phyloP scores from a whole-genome alignment of 2,329 filamentous ascomycete genomes.

The Dendrostoma leiphaemia region DNA sequence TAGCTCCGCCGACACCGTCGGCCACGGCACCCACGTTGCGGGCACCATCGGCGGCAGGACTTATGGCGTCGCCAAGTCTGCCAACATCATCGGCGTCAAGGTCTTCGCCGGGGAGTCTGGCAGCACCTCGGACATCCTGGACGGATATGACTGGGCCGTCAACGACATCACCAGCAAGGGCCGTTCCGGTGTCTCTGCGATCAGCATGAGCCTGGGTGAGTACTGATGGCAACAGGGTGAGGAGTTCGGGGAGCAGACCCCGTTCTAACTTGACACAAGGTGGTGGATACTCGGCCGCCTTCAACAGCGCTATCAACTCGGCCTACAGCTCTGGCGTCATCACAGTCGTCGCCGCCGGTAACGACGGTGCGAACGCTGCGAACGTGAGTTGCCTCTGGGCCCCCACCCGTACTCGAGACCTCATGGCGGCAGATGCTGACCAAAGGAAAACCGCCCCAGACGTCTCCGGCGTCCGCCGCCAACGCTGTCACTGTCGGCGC shows the following conservation, averaged over 20 bases:
- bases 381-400: too few relatives aligned
- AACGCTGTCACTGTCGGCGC: conserved; percentile 42
- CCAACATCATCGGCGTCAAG: conserved; percentile 31
- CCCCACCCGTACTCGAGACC: too few relatives aligned
- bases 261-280: not conserved
- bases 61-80: conserved; percentile 31
- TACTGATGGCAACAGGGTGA: too few relatives aligned
- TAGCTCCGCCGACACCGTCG: conserved; percentile 25
- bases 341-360: conserved; percentile 43
- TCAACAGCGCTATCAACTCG: conserved; percentile 42
- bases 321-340: too few relatives aligned
- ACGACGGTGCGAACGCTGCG: conserved; percentile 30
- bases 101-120: conserved; percentile 22
- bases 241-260: too few relatives aligned
- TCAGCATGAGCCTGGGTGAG: conserved; percentile 17
- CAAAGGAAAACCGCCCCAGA: not conserved
- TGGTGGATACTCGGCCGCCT: conserved; percentile 20
- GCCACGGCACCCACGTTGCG: conserved; percentile 33
- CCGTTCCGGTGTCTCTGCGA: not conserved
- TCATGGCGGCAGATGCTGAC: not conserved
- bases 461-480: conserved; percentile 35
- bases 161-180: conserved; percentile 19
- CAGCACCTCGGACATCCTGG: conserved; percentile 19
- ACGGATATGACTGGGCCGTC: conserved; percentile 25
- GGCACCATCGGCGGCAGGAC: conserved; percentile 29